Conservation (phyloP, 192 early-diverging fungal species). For the Phlyctochytrium arcticum region DNA sequence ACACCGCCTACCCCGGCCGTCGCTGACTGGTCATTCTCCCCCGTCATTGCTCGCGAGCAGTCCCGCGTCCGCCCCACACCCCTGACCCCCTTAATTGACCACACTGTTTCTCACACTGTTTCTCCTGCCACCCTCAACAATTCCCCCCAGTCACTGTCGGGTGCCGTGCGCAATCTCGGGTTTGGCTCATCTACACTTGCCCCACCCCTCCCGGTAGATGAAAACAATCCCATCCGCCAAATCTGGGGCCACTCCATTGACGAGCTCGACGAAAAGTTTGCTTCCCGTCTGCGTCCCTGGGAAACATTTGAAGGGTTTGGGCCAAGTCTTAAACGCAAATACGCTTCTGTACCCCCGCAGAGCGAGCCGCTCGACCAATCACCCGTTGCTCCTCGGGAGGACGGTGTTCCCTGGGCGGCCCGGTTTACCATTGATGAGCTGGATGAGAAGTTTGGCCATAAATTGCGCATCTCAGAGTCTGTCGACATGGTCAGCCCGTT, state of each 20-base stretch:
- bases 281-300: background rate
- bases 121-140: too few relatives aligned
- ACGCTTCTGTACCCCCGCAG: too few relatives aligned
- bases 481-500: constrained; percentile 5
- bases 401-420: background rate
- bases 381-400: too few relatives aligned
- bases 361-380: too few relatives aligned
- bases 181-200: background rate
- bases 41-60: background rate
- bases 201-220: background rate
- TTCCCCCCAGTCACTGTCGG: too few relatives aligned
- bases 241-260: background rate
- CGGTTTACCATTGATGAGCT: constrained; percentile 3
- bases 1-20: too few relatives aligned
- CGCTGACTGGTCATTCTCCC: background rate
- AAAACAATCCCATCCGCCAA: background rate
- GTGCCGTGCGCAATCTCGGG: too few relatives aligned
- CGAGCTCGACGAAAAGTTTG: constrained; percentile 20
- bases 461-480: constrained; percentile 10
- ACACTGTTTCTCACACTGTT: too few relatives aligned
- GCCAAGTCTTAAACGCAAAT: constrained; percentile 1
- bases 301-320: constrained; percentile 24
- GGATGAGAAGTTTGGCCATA: constrained; percentile 24
- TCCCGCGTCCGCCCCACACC: background rate
- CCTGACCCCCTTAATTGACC: too few relatives aligned